Evolutionary conservation across 768 basidiomycete genomes (phyloP).

Genomic region (Crepidotus variabilis): DNA sequence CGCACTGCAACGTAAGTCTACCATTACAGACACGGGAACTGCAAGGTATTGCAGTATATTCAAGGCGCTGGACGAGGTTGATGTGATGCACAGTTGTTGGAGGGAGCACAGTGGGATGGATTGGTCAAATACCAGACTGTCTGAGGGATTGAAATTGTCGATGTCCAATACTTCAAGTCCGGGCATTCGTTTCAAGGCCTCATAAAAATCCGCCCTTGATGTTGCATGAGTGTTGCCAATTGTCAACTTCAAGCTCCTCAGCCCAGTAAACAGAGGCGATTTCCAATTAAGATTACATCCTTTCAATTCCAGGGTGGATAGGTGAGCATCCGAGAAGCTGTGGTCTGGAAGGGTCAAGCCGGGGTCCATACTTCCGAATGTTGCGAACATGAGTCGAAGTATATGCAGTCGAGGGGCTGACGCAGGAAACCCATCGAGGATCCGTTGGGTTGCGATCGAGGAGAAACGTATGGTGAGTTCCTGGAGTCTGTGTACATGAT

Average conservation of each 20-base stretch:
- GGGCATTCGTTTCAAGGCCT: background rate
- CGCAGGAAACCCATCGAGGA: conserved; percentile 3
- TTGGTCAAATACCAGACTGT: background rate
- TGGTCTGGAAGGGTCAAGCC: conserved; percentile 6
- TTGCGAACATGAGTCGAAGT: conserved; percentile 10
- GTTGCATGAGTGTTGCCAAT: conserved; percentile 31
- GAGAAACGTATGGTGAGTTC: background rate
- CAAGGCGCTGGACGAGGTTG: background rate
- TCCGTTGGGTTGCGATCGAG: background rate
- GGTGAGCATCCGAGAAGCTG: conserved; percentile 28
- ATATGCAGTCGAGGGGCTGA: conserved; percentile 13
- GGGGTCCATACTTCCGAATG: conserved; percentile 2
- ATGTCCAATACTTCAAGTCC: conserved; percentile 1
- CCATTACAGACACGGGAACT: background rate
- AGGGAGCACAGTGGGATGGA: background rate
- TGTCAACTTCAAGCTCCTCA: conserved; percentile 17
- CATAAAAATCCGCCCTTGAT: background rate
- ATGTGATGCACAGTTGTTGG: background rate
- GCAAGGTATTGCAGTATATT: background rate
- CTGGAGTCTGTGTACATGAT: background rate
- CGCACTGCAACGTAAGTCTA: background rate
- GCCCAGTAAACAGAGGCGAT: background rate
- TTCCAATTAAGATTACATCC: conserved; percentile 7
- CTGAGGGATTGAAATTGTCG: background rate
- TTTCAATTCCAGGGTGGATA: conserved; percentile 17